Evolutionary conservation across 257 asterid species (phyloP), one percentile per base, ranked within the genome.

Genomic region (Gardenia jasminoides): DNA sequence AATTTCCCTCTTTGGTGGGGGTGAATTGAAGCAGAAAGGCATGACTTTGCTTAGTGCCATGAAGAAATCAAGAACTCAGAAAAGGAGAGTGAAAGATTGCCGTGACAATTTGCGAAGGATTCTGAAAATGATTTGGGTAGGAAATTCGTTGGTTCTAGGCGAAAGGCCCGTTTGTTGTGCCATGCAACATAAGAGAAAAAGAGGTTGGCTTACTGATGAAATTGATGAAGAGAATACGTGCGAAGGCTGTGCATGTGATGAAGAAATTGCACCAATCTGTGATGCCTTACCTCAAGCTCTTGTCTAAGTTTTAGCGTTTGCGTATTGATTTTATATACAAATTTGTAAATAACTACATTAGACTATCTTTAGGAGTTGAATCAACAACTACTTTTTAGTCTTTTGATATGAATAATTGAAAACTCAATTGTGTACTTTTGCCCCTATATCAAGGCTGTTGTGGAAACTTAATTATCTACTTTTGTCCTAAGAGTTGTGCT

Each of bases 121-220:
- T 5, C 2, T 87, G 67, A 10, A 61, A 22, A 3, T 0, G 2
- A 78, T 82, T 10, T 84, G 87, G 88, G 79, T 84, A 12, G 30
- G 30, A 10, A 87, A 84, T 36, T 0, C 28, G 2, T 0, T 76
- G 39, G 30, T 80, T 31, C 33, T 74, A 30, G 26, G 28, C 1
- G 46, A 20, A 33, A 65, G 70, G 6, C 80, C 86, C 1, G 20
- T 13, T 0, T 80, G 79, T 10, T 84, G 84, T 19, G 36, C 50
- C 2, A 41, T 10, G 22, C 67, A 56, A 6, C 61, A 70, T 22
- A 67, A 2, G 13, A 64, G 52, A 58, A 78, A 4, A 50, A 50
- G 24, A 0, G 20, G 22, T 15, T 80, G 76, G 80, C 4, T 1
- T 0, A 13, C 24, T 1, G 78, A 74, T 0, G 52, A 44, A 4